These are phyloP conservation scores for Chaetomium olivaceum DNA, from an alignment of 2,329 filamentous ascomycete species.

Conservation along the genomic window DNA sequence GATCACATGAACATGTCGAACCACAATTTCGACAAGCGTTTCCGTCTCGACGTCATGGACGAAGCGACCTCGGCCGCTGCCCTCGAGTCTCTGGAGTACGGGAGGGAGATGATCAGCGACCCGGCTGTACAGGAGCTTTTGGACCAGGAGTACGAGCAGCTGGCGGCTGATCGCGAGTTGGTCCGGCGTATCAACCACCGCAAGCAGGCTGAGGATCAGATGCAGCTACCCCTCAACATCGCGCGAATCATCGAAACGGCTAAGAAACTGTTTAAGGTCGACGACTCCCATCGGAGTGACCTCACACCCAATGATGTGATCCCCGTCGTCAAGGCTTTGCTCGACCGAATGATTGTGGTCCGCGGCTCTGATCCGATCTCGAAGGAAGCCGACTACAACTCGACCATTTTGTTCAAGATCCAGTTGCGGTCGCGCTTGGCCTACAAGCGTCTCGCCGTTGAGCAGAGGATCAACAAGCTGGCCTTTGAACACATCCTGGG, in stretches of 20 bases:
- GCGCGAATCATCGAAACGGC: slow-evolving; percentile 87
- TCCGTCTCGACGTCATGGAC: slow-evolving; percentile 84
- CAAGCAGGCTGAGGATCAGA: slow-evolving; percentile 76
- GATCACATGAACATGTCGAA: slow-evolving; percentile 82
- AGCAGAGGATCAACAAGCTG: slow-evolving; percentile 83
- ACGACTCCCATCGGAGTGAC: slow-evolving; percentile 81
- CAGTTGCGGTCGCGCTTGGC: slow-evolving; percentile 85
- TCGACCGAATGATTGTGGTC: slow-evolving; percentile 80
- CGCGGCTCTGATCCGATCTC: slow-evolving; percentile 83
- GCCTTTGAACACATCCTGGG: slow-evolving; percentile 92
- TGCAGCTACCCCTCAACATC: slow-evolving; percentile 92
- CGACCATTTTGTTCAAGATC: slow-evolving; percentile 89
- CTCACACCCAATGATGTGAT: slow-evolving; percentile 86
- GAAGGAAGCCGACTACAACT: slow-evolving; percentile 79
- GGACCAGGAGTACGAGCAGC: slow-evolving; percentile 82
- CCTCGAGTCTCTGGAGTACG: slow-evolving; percentile 80
- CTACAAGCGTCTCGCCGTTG: slow-evolving; percentile 87
- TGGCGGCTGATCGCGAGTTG: slow-evolving; percentile 71
- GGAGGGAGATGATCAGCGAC: slow-evolving; percentile 82
- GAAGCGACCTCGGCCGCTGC: slow-evolving; percentile 53
- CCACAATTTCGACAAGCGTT: slow-evolving; percentile 75
- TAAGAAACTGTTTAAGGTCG: slow-evolving; percentile 87
- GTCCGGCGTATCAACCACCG: slow-evolving; percentile 66
- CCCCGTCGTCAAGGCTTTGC: slow-evolving; percentile 70
- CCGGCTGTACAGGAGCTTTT: slow-evolving; percentile 82